These are phyloP conservation scores for Thalia dealbata DNA, from an alignment of 176 grass and related monocot genomes.

Conservation along the genomic window DNA sequence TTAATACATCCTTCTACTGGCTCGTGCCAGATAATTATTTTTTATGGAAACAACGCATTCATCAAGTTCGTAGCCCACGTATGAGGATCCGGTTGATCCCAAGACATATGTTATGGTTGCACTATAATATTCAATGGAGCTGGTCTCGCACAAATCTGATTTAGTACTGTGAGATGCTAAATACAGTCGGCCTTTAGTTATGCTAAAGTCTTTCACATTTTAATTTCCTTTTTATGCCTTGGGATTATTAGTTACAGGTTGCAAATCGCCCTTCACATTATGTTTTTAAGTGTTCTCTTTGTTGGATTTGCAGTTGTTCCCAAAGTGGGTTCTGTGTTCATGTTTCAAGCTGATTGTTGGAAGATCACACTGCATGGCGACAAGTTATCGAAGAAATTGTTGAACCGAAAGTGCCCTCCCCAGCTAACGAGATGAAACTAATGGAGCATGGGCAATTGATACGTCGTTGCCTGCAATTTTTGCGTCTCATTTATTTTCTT, in stretches of 20 bases:
- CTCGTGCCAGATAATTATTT: neutral
- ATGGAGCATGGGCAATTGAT: neutral
- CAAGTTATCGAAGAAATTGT: constrained; percentile 35
- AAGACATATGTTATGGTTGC: neutral
- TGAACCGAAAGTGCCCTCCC: neutral
- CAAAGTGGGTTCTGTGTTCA: constrained; percentile 76
- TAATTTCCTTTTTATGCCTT: neutral
- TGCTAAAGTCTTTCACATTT: neutral
- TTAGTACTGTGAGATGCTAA: neutral
- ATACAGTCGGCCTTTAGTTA: neutral
- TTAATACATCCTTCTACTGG: neutral
- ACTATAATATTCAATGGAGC: no score
- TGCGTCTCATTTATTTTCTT: no score
- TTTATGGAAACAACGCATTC: neutral
- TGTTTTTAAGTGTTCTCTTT: neutral
- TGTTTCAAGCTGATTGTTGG: constrained; percentile 70
- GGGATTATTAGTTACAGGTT: neutral
- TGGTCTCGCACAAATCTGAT: no score
- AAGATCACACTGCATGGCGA: constrained; percentile 59
- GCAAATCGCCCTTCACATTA: neutral
- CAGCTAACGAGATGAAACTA: neutral
- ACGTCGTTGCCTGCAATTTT: no score
- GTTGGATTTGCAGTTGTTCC: constrained; percentile 54
- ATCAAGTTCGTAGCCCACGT: neutral
- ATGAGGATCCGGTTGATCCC: neutral